Base-by-base conservation (phyloP, 2,329 filamentous ascomycete species). In the Neocucurbitaria cava region DNA sequence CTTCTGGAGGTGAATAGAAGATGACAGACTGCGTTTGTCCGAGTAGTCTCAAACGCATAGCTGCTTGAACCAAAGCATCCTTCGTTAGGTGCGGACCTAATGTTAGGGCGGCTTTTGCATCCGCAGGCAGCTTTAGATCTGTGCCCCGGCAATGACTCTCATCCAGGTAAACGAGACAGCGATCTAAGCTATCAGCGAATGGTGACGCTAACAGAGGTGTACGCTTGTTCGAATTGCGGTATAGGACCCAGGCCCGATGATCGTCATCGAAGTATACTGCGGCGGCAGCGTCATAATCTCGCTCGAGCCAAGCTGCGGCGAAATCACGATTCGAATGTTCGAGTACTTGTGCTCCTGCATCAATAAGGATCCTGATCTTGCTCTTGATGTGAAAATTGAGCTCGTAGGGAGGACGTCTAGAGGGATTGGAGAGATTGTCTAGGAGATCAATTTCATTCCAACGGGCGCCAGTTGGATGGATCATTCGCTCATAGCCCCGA, bases 41-140 rank as follows among this genome's bases (percentile, higher is more conserved):
- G 0, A 90, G 75, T 41, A 88, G 83, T 1, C 88, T 79, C 0
- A 90, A 70, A 54, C 87, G 76, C 87, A 90, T 89, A 0, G 87
- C 86, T 48, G 87, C 87, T 85, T 89, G 86, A 0, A 87, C 84
- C 0, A 83, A 81, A 8, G 84, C 79, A 50, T 88, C 86, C 54
- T 89, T 88, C 0, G 83, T 86, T 48, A 85, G 81, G 1, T 81
- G 78, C 0, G 84, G 75, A 0, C 82, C 83, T 0, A 88, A 70
- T 0, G 85, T 88, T 1, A 88, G 61, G 0, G 84, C 86, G 0
- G 81, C 86, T 1, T 51, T 59, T 0, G 83, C 80, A 1, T 65
- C 1, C 0, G 64, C 23, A 0, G 84, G 85, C 1, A 89, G 72
- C 53, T 83, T 84, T 1, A 89, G 69, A 57, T 89, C 86, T 0